A percentile compares a stretch with the other conserved stretches of the same genome.
These are phyloP conservation scores for Myriosclerotinia curreyana DNA, from an alignment of 2,329 filamentous ascomycete genomes.

Conservation along the genomic window DNA sequence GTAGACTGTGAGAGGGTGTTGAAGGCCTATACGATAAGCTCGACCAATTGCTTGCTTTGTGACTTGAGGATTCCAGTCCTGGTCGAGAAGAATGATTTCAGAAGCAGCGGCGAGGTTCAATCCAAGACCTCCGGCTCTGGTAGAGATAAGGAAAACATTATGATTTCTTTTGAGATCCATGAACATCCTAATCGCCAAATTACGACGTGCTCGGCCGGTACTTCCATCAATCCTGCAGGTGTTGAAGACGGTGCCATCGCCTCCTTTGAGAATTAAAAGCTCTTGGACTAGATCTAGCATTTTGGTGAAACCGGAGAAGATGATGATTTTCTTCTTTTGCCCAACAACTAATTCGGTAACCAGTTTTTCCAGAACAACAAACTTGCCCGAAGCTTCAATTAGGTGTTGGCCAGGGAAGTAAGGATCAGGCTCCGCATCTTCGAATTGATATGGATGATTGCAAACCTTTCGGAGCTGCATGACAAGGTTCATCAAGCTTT, in stretches of 20 bases:
- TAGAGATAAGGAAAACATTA: conserved; percentile 90
- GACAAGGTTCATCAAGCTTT: conserved; percentile 79
- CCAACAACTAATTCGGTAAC: conserved; percentile 70
- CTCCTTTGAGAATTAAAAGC: conserved; percentile 55
- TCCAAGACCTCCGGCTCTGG: conserved; percentile 88
- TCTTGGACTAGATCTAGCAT: conserved; percentile 91
- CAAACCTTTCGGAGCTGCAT: conserved; percentile 93
- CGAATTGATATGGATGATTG: conserved; percentile 71
- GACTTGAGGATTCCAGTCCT: conserved; percentile 97
- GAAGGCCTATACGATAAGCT: conserved; percentile 93
- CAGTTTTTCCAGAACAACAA: conserved; percentile 78
- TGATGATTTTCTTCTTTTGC: conserved; percentile 72
- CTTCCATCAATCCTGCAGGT: conserved; percentile 81
- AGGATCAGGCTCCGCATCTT: conserved; percentile 46
- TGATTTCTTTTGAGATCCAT: conserved; percentile 77
- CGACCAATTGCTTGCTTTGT: conserved; percentile 92
- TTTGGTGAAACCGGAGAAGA: conserved; percentile 92
- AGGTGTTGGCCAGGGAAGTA: conserved; percentile 74
- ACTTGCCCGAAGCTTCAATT: conserved; percentile 84
- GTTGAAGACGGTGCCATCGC: conserved; percentile 62
- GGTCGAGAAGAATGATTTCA: conserved; percentile 95
- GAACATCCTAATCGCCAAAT: conserved; percentile 90
- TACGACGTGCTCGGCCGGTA: conserved; percentile 78
- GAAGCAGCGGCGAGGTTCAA: conserved; percentile 97
- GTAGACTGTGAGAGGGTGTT: conserved; percentile 91